phyloP scores from a whole-genome alignment of 192 early-diverging fungal species.

The Coemansia sp. region DNA sequence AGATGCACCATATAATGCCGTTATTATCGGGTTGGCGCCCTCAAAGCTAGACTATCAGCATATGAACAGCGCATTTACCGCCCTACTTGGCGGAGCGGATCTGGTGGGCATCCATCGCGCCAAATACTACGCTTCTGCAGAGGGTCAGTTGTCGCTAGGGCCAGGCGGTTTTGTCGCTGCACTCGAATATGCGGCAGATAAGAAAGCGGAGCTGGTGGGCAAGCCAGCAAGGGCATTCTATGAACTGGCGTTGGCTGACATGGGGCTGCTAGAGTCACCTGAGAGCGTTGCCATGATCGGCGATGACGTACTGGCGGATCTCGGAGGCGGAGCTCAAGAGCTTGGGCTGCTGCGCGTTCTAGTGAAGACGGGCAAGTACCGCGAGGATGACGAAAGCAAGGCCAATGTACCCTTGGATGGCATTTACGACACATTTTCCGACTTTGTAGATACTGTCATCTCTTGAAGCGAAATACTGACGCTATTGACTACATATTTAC shows the following conservation, averaged over 20 bases:
- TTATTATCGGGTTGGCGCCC: constrained; percentile 83
- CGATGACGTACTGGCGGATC: constrained; percentile 82
- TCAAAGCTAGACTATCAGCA: constrained; percentile 48
- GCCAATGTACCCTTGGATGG: constrained; percentile 51
- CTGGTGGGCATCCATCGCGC: constrained; percentile 85
- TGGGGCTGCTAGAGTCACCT: constrained; percentile 55
- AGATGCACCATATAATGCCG: constrained; percentile 64
- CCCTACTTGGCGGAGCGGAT: constrained; percentile 60
- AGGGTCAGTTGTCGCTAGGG: constrained; percentile 66
- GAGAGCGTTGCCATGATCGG: constrained; percentile 79
- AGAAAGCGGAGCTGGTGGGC: constrained; percentile 70
- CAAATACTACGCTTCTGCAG: constrained; percentile 68
- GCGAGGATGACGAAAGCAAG: constrained; percentile 65
- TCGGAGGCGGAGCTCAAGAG: constrained; percentile 75
- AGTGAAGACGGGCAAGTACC: constrained; percentile 86
- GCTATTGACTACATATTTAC: neutral
- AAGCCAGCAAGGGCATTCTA: constrained; percentile 81
- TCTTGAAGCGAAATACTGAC: neutral
- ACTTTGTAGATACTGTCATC: constrained; percentile 64
- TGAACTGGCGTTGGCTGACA: constrained; percentile 70
- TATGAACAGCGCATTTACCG: constrained; percentile 76
- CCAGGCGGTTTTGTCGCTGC: constrained; percentile 89
- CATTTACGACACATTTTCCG: constrained; percentile 65
- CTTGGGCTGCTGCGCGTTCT: constrained; percentile 65
- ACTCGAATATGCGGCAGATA: constrained; percentile 75